Percentiles rank a stretch among this genome's conserved stretches.
phyloP scores from a whole-genome alignment of 129 eudicot genomes.

The Artemisia tridentata region DNA sequence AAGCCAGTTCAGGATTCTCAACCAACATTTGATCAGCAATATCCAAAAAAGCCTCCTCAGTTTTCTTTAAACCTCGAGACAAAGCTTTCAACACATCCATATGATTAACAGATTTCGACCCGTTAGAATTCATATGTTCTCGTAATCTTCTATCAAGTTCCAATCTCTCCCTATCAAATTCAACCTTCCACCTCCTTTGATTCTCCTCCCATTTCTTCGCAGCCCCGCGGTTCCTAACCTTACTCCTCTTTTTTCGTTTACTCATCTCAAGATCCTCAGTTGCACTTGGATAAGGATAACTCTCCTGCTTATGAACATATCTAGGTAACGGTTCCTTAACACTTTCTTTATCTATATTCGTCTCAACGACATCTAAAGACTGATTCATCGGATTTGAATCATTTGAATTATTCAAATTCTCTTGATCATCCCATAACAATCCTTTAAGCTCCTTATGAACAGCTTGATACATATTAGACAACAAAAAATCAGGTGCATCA shows the following conservation, averaged over 20 bases:
- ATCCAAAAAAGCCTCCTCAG: conserved; percentile 86
- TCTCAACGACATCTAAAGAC: conserved; percentile 6
- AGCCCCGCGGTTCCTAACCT: conserved; percentile 43
- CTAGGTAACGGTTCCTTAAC: background rate
- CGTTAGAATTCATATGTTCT: conserved; percentile 50
- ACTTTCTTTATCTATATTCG: background rate
- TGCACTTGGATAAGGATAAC: conserved; percentile 48
- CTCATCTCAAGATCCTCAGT: conserved; percentile 38
- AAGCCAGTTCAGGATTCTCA: conserved; percentile 89
- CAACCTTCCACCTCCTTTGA: conserved; percentile 86
- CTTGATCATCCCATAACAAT: conserved; percentile 68
- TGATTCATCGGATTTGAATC: background rate
- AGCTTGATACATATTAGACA: conserved; percentile 72
- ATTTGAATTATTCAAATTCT: conserved; percentile 27
- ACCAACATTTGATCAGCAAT: conserved; percentile 83
- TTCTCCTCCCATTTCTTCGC: conserved; percentile 81
- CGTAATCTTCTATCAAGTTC: conserved; percentile 78
- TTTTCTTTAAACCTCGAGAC: conserved; percentile 68
- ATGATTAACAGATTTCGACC: conserved; percentile 46
- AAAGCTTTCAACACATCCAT: conserved; percentile 78
- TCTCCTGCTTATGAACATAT: conserved; percentile 45
- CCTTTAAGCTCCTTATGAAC: conserved; percentile 91
- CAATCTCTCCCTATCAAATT: conserved; percentile 79
- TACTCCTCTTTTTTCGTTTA: conserved; percentile 38
- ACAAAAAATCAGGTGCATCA: conserved; percentile 86